Base-by-base conservation (phyloP, 2,329 filamentous ascomycete genomes). In the Cadophora luteo-olivacea region DNA sequence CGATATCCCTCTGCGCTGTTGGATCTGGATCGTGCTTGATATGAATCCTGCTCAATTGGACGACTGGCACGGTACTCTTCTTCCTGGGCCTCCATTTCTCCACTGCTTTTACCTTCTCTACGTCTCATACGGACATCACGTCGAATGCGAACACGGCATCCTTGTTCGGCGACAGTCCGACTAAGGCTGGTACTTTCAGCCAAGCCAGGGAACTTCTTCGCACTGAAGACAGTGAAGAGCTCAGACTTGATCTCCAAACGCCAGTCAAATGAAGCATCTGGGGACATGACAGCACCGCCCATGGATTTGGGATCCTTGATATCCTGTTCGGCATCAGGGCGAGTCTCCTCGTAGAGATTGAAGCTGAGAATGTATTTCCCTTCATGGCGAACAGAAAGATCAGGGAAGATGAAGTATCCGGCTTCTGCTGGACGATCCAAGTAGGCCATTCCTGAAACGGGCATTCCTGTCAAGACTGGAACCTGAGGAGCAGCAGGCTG, bases 381-480 rank as follows among this genome's bases (percentile, higher is more conserved):
- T 80, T 99, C 96, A 77, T 99, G 95, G 67, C 96, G 91, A 60
- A 99, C 95, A 0, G 95, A 97, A 33, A 98, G 84, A 80, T 99
- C 96, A 3, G 96, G 96, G 79, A 99, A 99, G 79, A 99, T 92
- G 81, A 99, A 99, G 80, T 98, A 99, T 65, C 94, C 96, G 52
- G 88, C 88, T 73, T 89, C 87, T 49, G 82, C 81, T 2, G 96
- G 96, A 55, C 95, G 91, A 78, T 98, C 95, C 62, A 99, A 86
- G 78, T 98, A 97, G 29, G 95, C 94, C 87, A 97, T 97, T 68
- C 95, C 96, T 22, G 95, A 96, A 16, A 97, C 95, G 0, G 94
- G 94, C 75, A 97, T 95, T 72, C 96, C 96, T 0, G 95, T 98
- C 74, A 99, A 83, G 29, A 98, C 94, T 0, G 96, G 92, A 54